phyloP scores from a whole-genome alignment of 2,329 filamentous ascomycete genomes.

The Ophiocordyceps camponoti-leonardi region DNA sequence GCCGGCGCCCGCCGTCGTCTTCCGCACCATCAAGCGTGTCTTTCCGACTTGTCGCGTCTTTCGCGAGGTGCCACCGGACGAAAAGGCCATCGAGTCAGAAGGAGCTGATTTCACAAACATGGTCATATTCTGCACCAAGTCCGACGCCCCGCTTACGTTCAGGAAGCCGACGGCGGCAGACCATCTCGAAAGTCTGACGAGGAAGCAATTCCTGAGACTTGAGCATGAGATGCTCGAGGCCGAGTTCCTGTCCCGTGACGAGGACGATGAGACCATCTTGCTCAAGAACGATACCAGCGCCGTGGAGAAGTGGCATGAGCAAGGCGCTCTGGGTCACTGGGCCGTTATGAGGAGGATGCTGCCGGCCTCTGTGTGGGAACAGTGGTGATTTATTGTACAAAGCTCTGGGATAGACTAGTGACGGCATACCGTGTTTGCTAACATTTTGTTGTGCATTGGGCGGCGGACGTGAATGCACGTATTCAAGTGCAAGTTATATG shows the following conservation, averaged over 20 bases:
- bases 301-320: slow-evolving; percentile 54
- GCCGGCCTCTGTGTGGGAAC: slow-evolving; percentile 66
- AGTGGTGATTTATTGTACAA: slow-evolving; percentile 38
- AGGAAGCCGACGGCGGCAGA: slow-evolving; percentile 47
- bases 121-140: slow-evolving; percentile 82
- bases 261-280: slow-evolving; percentile 34
- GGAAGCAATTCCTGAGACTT: slow-evolving; percentile 55
- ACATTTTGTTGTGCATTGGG: too few species aligned
- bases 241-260: slow-evolving; percentile 23
- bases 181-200: slow-evolving; percentile 52
- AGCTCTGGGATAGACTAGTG: too few species aligned
- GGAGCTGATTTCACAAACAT: slow-evolving; percentile 78
- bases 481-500: too few species aligned
- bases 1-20: slow-evolving; percentile 58
- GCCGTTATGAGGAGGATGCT: slow-evolving; percentile 74
- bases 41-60: slow-evolving; percentile 89
- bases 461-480: too few species aligned
- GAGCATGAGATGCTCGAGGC: slow-evolving; percentile 46
- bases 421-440: too few species aligned
- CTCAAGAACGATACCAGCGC: slow-evolving; percentile 44
- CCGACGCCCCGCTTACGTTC: slow-evolving; percentile 38
- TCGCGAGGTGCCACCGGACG: slow-evolving; percentile 50
- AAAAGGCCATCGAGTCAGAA: slow-evolving; percentile 25
- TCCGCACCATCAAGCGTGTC: slow-evolving; percentile 64
- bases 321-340: slow-evolving; percentile 77